phyloP scores from a whole-genome alignment of 805 yeast species.

The Babjeviella inositovora region DNA sequence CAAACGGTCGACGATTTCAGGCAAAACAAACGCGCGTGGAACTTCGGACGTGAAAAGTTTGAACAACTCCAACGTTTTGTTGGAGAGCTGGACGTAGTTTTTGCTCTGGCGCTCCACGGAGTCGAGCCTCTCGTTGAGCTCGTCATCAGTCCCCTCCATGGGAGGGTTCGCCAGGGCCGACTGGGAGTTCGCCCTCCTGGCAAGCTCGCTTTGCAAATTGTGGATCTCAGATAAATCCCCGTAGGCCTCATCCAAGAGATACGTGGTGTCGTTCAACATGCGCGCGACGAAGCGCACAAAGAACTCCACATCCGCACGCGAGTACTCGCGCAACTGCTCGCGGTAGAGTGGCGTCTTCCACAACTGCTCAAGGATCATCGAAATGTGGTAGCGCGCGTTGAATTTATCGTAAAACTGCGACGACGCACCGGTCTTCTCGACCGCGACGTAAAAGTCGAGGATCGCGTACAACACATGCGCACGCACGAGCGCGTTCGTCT shows the following conservation, averaged over 20 bases:
- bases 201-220: constrained; percentile 49
- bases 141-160: constrained; percentile 41
- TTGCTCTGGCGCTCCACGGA: constrained; percentile 64
- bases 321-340: constrained; percentile 50
- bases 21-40: constrained; percentile 71
- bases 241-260: constrained; percentile 78
- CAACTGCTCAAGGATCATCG: constrained; percentile 65
- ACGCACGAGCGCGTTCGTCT: constrained; percentile 41
- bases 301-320: constrained; percentile 58
- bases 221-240: constrained; percentile 69
- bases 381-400: constrained; percentile 76
- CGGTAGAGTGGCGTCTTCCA: constrained; percentile 67
- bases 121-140: constrained; percentile 35
- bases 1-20: constrained; percentile 84
- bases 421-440: constrained; percentile 91
- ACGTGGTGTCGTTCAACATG: constrained; percentile 89
- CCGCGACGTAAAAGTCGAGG: constrained; percentile 82
- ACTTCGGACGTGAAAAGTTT: constrained; percentile 73
- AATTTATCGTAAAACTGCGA: constrained; percentile 94
- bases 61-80: constrained; percentile 68
- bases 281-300: constrained; percentile 88
- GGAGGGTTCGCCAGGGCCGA: neutral
- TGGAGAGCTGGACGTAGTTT: constrained; percentile 69
- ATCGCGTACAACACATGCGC: constrained; percentile 66
- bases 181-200: constrained; percentile 16